A percentile compares a stretch with the other conserved stretches of the same genome.
phyloP scores from a whole-genome alignment of 306 rosid species.

The Datisca glomerata region DNA sequence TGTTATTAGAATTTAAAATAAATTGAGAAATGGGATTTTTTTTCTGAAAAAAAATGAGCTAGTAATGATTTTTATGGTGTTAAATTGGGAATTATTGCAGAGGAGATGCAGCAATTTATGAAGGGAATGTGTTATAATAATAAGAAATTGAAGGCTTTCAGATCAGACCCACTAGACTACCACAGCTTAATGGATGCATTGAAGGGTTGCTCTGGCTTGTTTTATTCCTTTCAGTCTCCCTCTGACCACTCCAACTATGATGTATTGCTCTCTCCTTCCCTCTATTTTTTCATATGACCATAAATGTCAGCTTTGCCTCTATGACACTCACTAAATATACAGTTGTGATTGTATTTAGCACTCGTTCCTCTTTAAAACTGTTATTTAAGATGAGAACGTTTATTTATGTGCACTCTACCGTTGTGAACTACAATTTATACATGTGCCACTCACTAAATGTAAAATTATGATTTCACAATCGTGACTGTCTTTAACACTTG shows the following conservation, averaged over 20 bases:
- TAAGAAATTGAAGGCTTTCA: slow-evolving; percentile 14
- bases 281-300: neutral
- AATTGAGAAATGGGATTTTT: neutral
- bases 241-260: slow-evolving; percentile 23
- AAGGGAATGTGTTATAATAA: neutral
- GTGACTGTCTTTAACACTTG: too few relatives aligned
- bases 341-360: too few relatives aligned
- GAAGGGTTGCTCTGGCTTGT: slow-evolving; percentile 22
- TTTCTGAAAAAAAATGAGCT: neutral
- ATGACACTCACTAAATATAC: too few relatives aligned
- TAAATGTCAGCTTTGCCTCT: too few relatives aligned
- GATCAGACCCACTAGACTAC: slow-evolving; percentile 19
- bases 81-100: neutral
- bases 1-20: neutral
- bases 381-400: too few relatives aligned
- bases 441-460: too few relatives aligned
- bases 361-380: too few relatives aligned
- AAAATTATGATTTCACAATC: too few relatives aligned
- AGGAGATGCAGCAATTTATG: neutral
- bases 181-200: slow-evolving; percentile 20
- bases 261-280: slow-evolving; percentile 8
- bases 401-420: too few relatives aligned
- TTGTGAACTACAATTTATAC: too few relatives aligned
- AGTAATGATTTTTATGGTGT: too few relatives aligned
- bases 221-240: slow-evolving; percentile 26